A percentile compares a stretch with the other conserved stretches of the same genome.
These are phyloP conservation scores for Oxyria digyna DNA, from an alignment of 148 eudicot species.

Conservation along the genomic window DNA sequence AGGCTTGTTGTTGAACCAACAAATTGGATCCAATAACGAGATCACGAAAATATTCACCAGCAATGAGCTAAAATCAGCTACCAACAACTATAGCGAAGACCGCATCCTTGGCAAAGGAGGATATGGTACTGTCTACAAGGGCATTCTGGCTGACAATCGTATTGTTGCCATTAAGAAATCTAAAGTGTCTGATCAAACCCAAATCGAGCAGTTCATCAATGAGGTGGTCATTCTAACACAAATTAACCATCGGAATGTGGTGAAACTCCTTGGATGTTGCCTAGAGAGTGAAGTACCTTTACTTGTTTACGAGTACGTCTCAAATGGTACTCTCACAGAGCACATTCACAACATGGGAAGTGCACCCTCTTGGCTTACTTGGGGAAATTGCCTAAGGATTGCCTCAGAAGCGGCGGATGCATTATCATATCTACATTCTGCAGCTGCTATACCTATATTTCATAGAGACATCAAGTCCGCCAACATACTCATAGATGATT, in stretches of 20 bases:
- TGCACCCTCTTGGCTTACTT: background rate
- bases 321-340: background rate
- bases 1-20: slow-evolving; percentile 7
- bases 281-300: background rate
- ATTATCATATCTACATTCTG: background rate
- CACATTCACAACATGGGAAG: background rate
- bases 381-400: background rate
- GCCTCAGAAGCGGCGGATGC: background rate
- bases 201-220: background rate
- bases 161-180: background rate
- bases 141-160: background rate
- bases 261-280: background rate
- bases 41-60: background rate
- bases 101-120: background rate
- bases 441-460: background rate
- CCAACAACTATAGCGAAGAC: background rate
- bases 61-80: background rate
- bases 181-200: background rate
- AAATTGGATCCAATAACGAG: background rate
- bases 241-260: background rate
- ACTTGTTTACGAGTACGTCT: background rate
- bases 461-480: background rate
- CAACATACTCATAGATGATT: background rate
- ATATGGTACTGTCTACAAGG: background rate
- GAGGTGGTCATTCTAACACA: background rate